Conservation (phyloP, 2,329 filamentous ascomycete genomes). For the Chrysoporthe deuterocubensis region DNA sequence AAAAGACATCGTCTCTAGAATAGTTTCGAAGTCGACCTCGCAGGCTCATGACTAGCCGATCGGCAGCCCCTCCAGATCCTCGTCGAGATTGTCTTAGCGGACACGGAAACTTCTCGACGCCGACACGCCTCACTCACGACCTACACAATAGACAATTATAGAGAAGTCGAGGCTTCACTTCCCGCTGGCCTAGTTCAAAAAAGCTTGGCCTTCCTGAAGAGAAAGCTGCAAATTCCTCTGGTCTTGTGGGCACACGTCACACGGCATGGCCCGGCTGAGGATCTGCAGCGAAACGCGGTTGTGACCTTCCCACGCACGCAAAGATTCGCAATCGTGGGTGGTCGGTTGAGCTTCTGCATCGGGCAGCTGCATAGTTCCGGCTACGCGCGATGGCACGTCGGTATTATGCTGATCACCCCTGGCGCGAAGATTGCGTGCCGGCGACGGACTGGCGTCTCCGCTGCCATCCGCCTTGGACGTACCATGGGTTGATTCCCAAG, state of each 20-base stretch:
- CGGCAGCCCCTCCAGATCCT: neutral
- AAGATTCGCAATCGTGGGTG: conserved; percentile 8
- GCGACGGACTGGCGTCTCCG: neutral
- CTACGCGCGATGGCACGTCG: conserved; percentile 13
- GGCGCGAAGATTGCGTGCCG: neutral
- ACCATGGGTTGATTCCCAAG: neutral
- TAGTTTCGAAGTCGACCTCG: too few relatives aligned
- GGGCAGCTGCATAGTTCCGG: conserved; percentile 4
- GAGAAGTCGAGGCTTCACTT: neutral
- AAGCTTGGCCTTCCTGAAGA: neutral
- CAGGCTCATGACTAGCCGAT: too few relatives aligned
- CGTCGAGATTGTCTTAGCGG: neutral
- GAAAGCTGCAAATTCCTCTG: neutral
- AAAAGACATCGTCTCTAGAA: too few relatives aligned
- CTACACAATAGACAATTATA: neutral
- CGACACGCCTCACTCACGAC: neutral
- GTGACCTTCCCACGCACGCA: conserved; percentile 8
- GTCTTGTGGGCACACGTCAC: neutral
- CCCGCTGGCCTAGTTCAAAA: neutral
- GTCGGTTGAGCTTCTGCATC: conserved; percentile 4
- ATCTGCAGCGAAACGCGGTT: neutral
- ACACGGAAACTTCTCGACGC: neutral
- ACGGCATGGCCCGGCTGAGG: neutral
- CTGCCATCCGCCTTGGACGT: neutral
- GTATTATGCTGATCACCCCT: neutral